Percentiles rank a stretch among this genome's conserved stretches.
Conservation (phyloP, 345 rosid genomes). For the Acer saccharum region DNA sequence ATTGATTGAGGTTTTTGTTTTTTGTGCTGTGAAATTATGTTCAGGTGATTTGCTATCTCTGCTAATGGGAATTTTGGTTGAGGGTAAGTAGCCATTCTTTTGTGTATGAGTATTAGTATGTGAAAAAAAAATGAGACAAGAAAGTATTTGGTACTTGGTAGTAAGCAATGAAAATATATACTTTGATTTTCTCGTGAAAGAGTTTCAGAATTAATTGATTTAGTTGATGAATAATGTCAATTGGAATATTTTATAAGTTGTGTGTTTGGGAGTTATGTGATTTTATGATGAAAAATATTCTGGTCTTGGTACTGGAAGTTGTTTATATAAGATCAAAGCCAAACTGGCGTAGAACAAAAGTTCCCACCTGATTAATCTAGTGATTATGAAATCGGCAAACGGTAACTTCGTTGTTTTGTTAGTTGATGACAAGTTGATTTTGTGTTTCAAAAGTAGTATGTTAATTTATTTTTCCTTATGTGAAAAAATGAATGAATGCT, state of each 20-base stretch:
- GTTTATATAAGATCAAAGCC: neutral
- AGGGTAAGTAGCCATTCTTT: conserved; percentile 52
- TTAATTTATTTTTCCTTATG: neutral
- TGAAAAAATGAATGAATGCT: neutral
- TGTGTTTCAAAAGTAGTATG: neutral
- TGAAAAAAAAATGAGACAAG: too few species aligned
- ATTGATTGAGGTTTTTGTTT: neutral
- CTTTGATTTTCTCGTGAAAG: neutral
- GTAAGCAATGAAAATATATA: neutral
- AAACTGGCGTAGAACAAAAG: neutral
- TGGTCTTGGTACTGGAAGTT: neutral
- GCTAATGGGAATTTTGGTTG: conserved; percentile 87
- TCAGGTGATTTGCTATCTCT: conserved; percentile 81
- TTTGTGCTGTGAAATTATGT: conserved; percentile 1
- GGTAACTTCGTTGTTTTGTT: neutral
- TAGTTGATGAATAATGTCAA: neutral
- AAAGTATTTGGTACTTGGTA: neutral
- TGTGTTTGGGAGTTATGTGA: neutral
- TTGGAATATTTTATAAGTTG: neutral
- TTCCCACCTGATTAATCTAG: neutral
- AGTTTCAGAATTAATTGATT: neutral
- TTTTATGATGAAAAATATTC: neutral
- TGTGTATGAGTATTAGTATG: too few species aligned
- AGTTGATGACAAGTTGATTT: too few species aligned
- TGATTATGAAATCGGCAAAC: neutral